A percentile compares a stretch with the other conserved stretches of the same genome.
Conservation (phyloP, 1,139 yeast genomes). For the Scheffersomyces lignicola region DNA sequence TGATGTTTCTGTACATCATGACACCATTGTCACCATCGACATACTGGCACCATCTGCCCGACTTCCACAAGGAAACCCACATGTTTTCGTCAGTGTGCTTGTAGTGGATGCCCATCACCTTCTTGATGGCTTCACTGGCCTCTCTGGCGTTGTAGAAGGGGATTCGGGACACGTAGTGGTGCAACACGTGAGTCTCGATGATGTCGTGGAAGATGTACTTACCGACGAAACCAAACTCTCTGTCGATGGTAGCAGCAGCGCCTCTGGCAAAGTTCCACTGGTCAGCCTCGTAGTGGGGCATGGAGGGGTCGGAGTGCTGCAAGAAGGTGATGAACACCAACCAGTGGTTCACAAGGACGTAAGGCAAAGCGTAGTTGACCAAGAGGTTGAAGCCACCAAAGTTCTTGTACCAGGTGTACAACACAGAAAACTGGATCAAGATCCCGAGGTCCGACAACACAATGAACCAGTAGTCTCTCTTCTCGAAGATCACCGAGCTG, state of each 20-base stretch:
- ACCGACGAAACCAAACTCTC: constrained; percentile 62
- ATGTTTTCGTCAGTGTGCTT: constrained; percentile 53
- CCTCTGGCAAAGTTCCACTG: constrained; percentile 69
- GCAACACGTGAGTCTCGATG: constrained; percentile 64
- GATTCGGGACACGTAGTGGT: constrained; percentile 61
- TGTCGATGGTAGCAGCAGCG: constrained; percentile 65
- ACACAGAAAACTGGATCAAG: constrained; percentile 34
- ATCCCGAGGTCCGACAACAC: constrained; percentile 57
- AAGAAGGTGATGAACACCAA: constrained; percentile 60
- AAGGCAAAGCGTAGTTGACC: constrained; percentile 57
- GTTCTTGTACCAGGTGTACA: constrained; percentile 49
- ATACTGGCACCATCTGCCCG: constrained; percentile 56
- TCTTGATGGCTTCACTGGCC: constrained; percentile 56
- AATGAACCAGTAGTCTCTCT: constrained; percentile 55
- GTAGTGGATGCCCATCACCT: constrained; percentile 62
- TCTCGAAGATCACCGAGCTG: constrained; percentile 52
- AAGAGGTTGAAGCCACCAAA: constrained; percentile 50
- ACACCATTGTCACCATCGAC: constrained; percentile 64
- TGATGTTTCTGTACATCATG: constrained; percentile 58
- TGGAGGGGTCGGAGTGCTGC: constrained; percentile 58
- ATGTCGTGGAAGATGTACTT: constrained; percentile 61
- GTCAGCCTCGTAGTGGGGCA: constrained; percentile 58
- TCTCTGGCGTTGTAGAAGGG: constrained; percentile 65
- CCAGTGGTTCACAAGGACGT: constrained; percentile 63
- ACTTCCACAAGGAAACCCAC: constrained; percentile 60